Base-by-base conservation (phyloP, 2,329 filamentous ascomycete species). In the Phyllosticta citrichinensis region DNA sequence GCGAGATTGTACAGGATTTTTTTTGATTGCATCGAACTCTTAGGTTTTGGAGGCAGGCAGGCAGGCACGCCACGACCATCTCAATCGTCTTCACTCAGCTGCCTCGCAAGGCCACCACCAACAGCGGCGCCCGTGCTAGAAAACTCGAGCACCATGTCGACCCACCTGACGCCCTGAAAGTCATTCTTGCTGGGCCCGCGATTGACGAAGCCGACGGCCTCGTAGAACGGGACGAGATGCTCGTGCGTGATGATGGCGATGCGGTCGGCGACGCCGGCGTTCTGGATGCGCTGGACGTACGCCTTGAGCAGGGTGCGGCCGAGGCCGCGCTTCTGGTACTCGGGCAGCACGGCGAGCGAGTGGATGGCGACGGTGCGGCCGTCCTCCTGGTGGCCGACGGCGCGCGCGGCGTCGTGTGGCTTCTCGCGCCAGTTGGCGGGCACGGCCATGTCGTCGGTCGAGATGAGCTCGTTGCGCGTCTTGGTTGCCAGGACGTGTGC, bases 121-220 rank as follows among this genome's bases (percentile, higher is more conserved):
- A 2, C n/a, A 5, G 11, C 20, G 53, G 9, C 14, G 9, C 6
- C n/a, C 2, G 14, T n/a, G 24, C 11, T 19, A 3, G 40, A 9
- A 17, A 58, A 33, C 11, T 47, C 27, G 40, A 51, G 72, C 72
- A 91, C 88, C 89, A 96, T 85, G 71, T 94, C 86, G 66, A 84
- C 80, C 91, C 91, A 96, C 19, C 84, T 86, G 33, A 90, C 89
- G 47, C 90, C 90, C 20, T 86, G 88, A 74, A 91, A 91, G 62
- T 82, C 79, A 57, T 84, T 87, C 63, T 82, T 76, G 72, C 90
- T 94, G 56, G 80, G 76, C 0, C 91, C 90, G 30, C 80, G 74
- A 66, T 87, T 83, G 65, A 77, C 77, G 71, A 94, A 96, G 0
- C 90, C 85, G 66, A 90, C 81, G n/a, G 81, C 81, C 70, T 87